Evolutionary conservation across 2,329 filamentous ascomycete genomes (phyloP).

Genomic region (Ustulina deusta): DNA sequence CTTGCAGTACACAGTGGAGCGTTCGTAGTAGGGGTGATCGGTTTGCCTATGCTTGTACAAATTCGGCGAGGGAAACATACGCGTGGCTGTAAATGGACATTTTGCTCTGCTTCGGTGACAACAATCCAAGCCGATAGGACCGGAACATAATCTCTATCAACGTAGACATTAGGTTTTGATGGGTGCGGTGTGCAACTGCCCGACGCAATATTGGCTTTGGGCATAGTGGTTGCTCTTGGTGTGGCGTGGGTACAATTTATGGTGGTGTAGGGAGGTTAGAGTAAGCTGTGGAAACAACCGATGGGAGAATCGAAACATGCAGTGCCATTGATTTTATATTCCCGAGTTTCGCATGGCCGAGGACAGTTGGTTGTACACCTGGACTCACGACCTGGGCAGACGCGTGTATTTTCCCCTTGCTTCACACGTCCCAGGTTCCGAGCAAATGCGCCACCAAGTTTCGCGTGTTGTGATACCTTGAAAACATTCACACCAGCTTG

Average conservation of each 20-base stretch:
- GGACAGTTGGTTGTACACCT: too few species aligned
- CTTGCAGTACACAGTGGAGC: background rate
- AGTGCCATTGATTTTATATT: background rate
- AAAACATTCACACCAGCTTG: too few species aligned
- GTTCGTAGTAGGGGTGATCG: background rate
- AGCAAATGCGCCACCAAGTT: background rate
- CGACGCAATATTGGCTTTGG: background rate
- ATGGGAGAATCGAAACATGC: background rate
- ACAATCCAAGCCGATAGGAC: constrained; percentile 6
- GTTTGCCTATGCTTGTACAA: background rate
- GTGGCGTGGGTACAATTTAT: background rate
- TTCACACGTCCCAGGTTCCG: too few species aligned
- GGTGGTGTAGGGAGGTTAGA: background rate
- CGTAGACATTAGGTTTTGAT: background rate
- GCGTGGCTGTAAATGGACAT: background rate
- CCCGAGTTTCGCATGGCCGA: too few species aligned
- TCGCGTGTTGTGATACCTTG: too few species aligned
- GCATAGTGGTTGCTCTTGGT: background rate
- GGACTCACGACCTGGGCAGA: too few species aligned
- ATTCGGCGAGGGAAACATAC: constrained; percentile 14
- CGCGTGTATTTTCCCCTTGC: too few species aligned
- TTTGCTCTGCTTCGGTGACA: background rate
- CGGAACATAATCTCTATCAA: background rate
- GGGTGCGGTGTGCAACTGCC: background rate
- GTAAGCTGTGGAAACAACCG: too few species aligned